Evolutionary conservation across 495 filamentous ascomycete genomes (phyloP).

Genomic region (Corynascus novoguineensis): DNA sequence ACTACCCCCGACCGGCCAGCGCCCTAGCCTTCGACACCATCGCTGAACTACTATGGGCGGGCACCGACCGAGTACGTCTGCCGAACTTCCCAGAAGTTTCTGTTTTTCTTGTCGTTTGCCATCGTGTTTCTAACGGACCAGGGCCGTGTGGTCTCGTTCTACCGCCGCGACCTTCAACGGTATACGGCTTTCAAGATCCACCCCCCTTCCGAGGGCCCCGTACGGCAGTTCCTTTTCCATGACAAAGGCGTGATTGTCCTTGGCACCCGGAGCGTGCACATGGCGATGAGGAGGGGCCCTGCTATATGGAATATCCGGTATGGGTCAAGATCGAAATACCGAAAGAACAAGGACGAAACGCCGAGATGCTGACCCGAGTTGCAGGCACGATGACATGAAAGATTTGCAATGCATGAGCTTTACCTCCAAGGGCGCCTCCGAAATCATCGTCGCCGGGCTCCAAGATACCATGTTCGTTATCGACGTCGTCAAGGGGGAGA

Average conservation of each 20-base stretch:
- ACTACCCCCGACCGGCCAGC: slow-evolving; percentile 58
- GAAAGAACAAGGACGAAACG: background rate
- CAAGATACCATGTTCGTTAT: slow-evolving; percentile 85
- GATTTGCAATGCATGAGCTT: slow-evolving; percentile 92
- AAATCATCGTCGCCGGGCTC: slow-evolving; percentile 80
- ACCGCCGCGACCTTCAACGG: slow-evolving; percentile 67
- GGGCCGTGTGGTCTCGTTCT: slow-evolving; percentile 83
- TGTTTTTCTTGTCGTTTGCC: slow-evolving; percentile 3
- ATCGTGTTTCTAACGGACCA: slow-evolving; percentile 29
- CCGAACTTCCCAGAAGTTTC: background rate
- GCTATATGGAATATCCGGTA: slow-evolving; percentile 80
- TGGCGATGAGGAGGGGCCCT: slow-evolving; percentile 71
- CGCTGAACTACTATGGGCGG: slow-evolving; percentile 86
- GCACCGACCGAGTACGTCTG: slow-evolving; percentile 73
- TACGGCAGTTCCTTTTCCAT: slow-evolving; percentile 78
- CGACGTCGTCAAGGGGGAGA: slow-evolving; percentile 77
- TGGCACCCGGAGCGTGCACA: slow-evolving; percentile 72
- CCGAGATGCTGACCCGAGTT: background rate
- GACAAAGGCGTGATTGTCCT: slow-evolving; percentile 81
- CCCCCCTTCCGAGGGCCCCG: slow-evolving; percentile 57
- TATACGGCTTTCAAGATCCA: slow-evolving; percentile 70
- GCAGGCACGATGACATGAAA: slow-evolving; percentile 65
- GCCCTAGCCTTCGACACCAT: slow-evolving; percentile 80
- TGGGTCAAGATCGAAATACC: slow-evolving; percentile 20
- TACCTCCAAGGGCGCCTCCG: slow-evolving; percentile 70